Evolutionary conservation across 495 filamentous ascomycete genomes (phyloP).

Genomic region (Cercophora newfieldiana): DNA sequence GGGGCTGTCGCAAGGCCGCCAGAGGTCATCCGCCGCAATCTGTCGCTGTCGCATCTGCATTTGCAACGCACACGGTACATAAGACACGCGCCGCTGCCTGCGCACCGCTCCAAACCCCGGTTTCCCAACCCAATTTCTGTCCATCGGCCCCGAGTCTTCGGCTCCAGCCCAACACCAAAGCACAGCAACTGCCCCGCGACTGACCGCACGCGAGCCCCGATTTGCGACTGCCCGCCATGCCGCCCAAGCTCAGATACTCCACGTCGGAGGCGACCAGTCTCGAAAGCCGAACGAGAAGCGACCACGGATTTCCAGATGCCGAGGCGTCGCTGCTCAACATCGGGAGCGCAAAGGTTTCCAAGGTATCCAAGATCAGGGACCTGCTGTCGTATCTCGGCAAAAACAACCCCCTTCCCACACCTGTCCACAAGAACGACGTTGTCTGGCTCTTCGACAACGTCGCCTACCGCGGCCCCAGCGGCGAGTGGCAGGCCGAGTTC

Average conservation of each 20-base stretch:
- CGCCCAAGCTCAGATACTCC: constrained; percentile 5
- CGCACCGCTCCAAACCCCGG: background rate
- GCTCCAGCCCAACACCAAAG: background rate
- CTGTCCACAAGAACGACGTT: constrained; percentile 52
- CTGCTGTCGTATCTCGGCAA: constrained; percentile 49
- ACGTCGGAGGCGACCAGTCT: constrained; percentile 17
- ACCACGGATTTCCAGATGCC: constrained; percentile 43
- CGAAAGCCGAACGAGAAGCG: constrained; percentile 41
- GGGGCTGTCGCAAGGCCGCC: background rate
- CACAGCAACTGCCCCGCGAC: too few relatives aligned
- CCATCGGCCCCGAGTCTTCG: background rate
- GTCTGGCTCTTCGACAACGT: constrained; percentile 94
- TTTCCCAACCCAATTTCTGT: background rate
- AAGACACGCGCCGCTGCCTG: background rate
- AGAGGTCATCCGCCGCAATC: background rate
- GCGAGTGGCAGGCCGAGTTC: constrained; percentile 74
- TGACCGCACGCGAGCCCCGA: background rate
- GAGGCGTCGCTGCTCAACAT: constrained; percentile 39
- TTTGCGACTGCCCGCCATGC: background rate
- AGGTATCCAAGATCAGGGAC: constrained; percentile 26
- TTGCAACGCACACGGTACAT: background rate
- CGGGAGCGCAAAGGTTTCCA: constrained; percentile 13
- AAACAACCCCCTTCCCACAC: constrained; percentile 45
- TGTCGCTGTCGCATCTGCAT: background rate
- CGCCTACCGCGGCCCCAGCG: constrained; percentile 60